These are phyloP conservation scores for Orobanche coerulescens DNA, from an alignment of 257 asterid genomes.

Conservation along the genomic window DNA sequence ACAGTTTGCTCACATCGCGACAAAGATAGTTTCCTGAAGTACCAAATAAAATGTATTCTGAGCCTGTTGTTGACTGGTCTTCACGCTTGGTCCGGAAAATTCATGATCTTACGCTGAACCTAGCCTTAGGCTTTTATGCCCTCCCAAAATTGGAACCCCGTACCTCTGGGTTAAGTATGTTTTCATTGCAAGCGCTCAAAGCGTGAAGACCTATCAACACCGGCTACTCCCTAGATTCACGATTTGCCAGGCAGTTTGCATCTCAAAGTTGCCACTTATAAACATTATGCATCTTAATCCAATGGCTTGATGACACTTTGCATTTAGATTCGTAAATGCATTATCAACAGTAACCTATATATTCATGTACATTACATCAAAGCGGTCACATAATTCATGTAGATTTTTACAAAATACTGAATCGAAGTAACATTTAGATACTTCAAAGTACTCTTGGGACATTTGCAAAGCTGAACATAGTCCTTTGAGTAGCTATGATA, in stretches of 20 bases:
- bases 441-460: not conserved
- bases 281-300: not conserved
- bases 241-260: not conserved
- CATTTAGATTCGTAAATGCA: not conserved
- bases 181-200: too few species aligned
- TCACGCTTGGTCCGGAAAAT: too few species aligned
- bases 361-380: too few species aligned
- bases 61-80: too few species aligned
- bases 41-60: not conserved
- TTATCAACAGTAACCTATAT: not conserved
- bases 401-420: not conserved
- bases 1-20: not conserved
- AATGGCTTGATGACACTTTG: not conserved
- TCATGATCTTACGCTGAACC: too few species aligned
- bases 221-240: not conserved
- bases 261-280: not conserved
- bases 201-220: too few species aligned
- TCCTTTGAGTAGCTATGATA: not conserved
- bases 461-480: not conserved
- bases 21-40: not conserved
- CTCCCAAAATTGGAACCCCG: too few species aligned
- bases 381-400: too few species aligned
- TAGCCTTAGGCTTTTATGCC: too few species aligned
- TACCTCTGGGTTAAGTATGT: too few species aligned
- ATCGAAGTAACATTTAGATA: not conserved